phyloP scores from a whole-genome alignment of 2,329 filamentous ascomycete species.

The Pestalotiopsis sp. region DNA sequence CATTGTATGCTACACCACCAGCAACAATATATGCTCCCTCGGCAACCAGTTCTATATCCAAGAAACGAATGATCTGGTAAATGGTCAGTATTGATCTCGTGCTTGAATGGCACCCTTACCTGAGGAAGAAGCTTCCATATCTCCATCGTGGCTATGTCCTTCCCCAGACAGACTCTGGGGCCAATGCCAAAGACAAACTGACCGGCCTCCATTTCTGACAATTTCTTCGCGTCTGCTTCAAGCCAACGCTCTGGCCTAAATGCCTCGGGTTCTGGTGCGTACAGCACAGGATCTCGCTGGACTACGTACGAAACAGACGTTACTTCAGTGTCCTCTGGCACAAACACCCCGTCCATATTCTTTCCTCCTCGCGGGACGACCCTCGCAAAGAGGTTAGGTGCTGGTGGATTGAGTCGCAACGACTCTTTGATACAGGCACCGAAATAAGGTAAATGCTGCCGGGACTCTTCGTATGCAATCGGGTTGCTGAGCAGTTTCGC shows the following conservation, averaged over 20 bases:
- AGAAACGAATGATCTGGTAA: slow-evolving; percentile 21
- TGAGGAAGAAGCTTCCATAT: slow-evolving; percentile 23
- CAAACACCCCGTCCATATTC: slow-evolving; percentile 12
- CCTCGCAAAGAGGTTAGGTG: slow-evolving; percentile 17
- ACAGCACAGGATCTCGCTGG: slow-evolving; percentile 31
- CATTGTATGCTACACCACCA: slow-evolving; percentile 24
- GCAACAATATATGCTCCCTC: slow-evolving; percentile 22
- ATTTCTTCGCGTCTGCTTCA: slow-evolving; percentile 8
- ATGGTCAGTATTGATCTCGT: not conserved
- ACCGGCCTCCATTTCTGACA: slow-evolving; percentile 17
- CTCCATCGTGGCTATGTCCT: slow-evolving; percentile 28
- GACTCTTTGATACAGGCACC: slow-evolving; percentile 22
- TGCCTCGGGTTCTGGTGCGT: slow-evolving; percentile 32
- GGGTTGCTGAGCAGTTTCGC: slow-evolving; percentile 16
- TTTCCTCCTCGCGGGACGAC: slow-evolving; percentile 17
- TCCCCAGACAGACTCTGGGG: slow-evolving; percentile 25
- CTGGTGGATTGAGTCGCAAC: slow-evolving; percentile 19
- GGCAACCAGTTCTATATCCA: slow-evolving; percentile 21
- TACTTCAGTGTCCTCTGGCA: slow-evolving; percentile 29
- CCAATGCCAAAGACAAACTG: slow-evolving; percentile 26
- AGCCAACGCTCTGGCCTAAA: slow-evolving; percentile 37
- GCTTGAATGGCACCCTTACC: not conserved
- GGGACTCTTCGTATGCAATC: slow-evolving; percentile 18
- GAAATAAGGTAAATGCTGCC: slow-evolving; percentile 21
- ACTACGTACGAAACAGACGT: slow-evolving; percentile 33